phyloP scores from a whole-genome alignment of 2,329 filamentous ascomycete species.

The Penicillium occitanis region DNA sequence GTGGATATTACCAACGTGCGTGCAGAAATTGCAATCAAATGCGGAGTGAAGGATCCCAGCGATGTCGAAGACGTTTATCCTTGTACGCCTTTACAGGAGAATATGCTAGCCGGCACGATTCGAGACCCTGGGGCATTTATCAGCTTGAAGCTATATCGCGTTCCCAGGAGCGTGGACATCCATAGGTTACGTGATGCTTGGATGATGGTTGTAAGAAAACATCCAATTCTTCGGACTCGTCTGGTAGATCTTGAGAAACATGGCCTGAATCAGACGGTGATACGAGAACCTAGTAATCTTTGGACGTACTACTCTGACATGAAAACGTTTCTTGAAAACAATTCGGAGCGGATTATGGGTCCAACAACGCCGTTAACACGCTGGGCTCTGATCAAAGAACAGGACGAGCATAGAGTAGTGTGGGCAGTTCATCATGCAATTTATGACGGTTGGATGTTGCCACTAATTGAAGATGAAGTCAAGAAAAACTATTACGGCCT shows the following conservation, averaged over 20 bases:
- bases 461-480: neutral
- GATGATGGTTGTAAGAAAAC: neutral
- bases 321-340: neutral
- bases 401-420: neutral
- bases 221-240: neutral
- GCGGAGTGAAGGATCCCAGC: neutral
- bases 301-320: neutral
- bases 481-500: neutral
- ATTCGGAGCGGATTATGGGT: neutral
- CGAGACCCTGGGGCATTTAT: constrained; percentile 37
- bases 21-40: neutral
- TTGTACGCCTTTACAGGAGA: constrained; percentile 39
- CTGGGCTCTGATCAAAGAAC: neutral
- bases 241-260: neutral
- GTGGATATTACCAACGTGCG: neutral
- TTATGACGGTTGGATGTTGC: neutral
- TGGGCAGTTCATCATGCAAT: neutral
- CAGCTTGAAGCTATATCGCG: neutral
- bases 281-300: neutral
- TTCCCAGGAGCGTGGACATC: neutral
- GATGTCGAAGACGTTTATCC: constrained; percentile 40
- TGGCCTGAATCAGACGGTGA: neutral
- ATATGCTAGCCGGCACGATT: constrained; percentile 39
- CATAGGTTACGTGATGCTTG: neutral
- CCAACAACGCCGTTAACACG: neutral